These are phyloP conservation scores for Apiospora marii DNA, from an alignment of 2,329 filamentous ascomycete species.

Conservation along the genomic window DNA sequence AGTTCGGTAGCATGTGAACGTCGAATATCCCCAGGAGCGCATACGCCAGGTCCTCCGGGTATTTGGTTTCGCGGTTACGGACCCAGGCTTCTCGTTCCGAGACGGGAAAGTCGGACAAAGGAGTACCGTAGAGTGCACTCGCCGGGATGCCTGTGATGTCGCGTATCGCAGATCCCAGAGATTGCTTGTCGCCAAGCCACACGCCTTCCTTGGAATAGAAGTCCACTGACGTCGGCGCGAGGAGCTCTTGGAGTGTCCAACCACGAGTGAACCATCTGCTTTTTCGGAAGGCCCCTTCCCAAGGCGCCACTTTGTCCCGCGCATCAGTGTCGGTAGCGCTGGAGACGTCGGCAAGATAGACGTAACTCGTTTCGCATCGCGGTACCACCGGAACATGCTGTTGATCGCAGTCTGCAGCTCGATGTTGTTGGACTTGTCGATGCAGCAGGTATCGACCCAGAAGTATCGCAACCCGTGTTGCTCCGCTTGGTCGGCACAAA, in stretches of 20 bases:
- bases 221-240: conserved; percentile 25
- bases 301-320: not conserved
- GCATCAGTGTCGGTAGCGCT: not conserved
- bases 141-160: conserved; percentile 33
- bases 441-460: no score
- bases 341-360: conserved; percentile 33
- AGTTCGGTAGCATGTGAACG: conserved; percentile 29
- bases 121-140: conserved; percentile 31
- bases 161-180: not conserved
- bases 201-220: conserved; percentile 27
- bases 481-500: no score
- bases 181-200: conserved; percentile 24
- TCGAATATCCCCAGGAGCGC: conserved; percentile 32
- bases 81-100: conserved; percentile 30
- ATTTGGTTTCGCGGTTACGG: conserved; percentile 29
- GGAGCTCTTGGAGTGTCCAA: conserved; percentile 17
- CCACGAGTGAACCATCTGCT: conserved; percentile 23
- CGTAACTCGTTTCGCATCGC: conserved; percentile 29
- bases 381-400: conserved; percentile 33
- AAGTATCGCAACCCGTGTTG: no score
- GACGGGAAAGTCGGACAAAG: conserved; percentile 32
- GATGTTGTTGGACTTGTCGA: conserved; percentile 21
- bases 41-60: conserved; percentile 30
- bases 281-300: not conserved
- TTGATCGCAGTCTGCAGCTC: conserved; percentile 29